Evolutionary conservation across 2,329 filamentous ascomycete genomes (phyloP), one percentile per base, ranked within the genome.

Genomic region (Fusarium brevicatenulatum): DNA sequence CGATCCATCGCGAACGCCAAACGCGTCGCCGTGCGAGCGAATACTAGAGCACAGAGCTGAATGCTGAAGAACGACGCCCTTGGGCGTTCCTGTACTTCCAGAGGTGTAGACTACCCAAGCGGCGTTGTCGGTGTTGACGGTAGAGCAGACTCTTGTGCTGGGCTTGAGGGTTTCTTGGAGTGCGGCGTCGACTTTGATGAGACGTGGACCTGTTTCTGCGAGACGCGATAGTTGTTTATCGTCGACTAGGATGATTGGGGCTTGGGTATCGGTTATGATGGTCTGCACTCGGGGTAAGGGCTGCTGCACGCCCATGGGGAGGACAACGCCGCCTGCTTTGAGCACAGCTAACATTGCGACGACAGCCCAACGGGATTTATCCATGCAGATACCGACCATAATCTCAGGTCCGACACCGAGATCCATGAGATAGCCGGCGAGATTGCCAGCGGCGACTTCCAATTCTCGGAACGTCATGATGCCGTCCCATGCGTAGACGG

Each of bases 21-120:
- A 57, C 11, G 59, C 59, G 11, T 42, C 42, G 15, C 59, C 59
- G 25, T 62, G 59, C 1, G 59, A 55, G 21, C 50, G 59, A 5
- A 62, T 36, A 15, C 62, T 64, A n/a, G 62, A 61, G 9, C 37
- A 55, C 1, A 62, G 32, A 10, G 50, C 59, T 7, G 39, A 42
- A 21, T 62, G 59, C 1, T 57, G 39, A 9, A 62, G 32, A 11
- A 62, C 37, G 6, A 56, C 52, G 2, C 59, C 59, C 25, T 62
- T 62, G 7, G 59, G 59, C 12, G 42, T 25, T 16, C 59, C 59
- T 37, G 59, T 62, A 12, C 50, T 57, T 32, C 59, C 59, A 1
- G 59, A 62, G 5, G 58, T 61, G 21, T 61, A 61, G 9, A 61
- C 58, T 7, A 61, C 50, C 58, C 58, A 61, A 12, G 50, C 58